phyloP scores from a whole-genome alignment of 768 basidiomycete genomes.

The Hypholoma fasciculare region DNA sequence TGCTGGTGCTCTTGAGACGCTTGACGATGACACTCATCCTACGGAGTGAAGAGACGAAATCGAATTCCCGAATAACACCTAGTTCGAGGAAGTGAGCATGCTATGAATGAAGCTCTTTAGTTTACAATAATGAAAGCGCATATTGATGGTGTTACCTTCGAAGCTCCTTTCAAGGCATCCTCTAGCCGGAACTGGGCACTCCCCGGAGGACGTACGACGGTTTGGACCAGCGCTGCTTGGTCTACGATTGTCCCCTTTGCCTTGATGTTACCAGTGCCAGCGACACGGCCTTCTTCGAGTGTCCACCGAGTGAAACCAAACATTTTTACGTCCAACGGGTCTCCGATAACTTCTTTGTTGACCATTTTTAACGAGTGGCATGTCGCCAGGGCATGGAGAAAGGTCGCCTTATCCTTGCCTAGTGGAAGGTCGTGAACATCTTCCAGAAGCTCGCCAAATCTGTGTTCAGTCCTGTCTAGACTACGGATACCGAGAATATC shows the following conservation, averaged over 20 bases:
- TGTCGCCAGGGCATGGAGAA: slow-evolving; percentile 91
- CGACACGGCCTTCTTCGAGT: slow-evolving; percentile 84
- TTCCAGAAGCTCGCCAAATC: slow-evolving; percentile 89
- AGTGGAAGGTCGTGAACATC: slow-evolving; percentile 85
- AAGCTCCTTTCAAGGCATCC: slow-evolving; percentile 85
- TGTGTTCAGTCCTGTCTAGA: slow-evolving; percentile 70
- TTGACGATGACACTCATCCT: slow-evolving; percentile 99
- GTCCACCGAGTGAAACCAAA: slow-evolving; percentile 97
- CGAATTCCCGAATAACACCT: slow-evolving; percentile 94
- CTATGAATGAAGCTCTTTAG: slow-evolving; percentile 36
- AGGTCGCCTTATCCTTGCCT: slow-evolving; percentile 72
- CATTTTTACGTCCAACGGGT: slow-evolving; percentile 97
- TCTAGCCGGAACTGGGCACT: slow-evolving; percentile 87
- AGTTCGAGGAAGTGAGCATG: slow-evolving; percentile 96
- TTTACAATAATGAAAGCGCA: background rate
- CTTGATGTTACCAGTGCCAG: slow-evolving; percentile 72
- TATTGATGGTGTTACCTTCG: slow-evolving; percentile 54
- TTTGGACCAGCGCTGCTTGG: slow-evolving; percentile 91
- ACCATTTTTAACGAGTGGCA: slow-evolving; percentile 95
- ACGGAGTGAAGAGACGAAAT: slow-evolving; percentile 91
- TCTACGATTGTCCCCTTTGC: slow-evolving; percentile 59
- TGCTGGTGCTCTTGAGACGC: slow-evolving; percentile 86
- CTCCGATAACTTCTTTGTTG: slow-evolving; percentile 85
- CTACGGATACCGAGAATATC: slow-evolving; percentile 94
- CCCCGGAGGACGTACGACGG: slow-evolving; percentile 95